Base-by-base conservation (phyloP, 2,329 filamentous ascomycete genomes). In the Rhexocercosporidium sp. region DNA sequence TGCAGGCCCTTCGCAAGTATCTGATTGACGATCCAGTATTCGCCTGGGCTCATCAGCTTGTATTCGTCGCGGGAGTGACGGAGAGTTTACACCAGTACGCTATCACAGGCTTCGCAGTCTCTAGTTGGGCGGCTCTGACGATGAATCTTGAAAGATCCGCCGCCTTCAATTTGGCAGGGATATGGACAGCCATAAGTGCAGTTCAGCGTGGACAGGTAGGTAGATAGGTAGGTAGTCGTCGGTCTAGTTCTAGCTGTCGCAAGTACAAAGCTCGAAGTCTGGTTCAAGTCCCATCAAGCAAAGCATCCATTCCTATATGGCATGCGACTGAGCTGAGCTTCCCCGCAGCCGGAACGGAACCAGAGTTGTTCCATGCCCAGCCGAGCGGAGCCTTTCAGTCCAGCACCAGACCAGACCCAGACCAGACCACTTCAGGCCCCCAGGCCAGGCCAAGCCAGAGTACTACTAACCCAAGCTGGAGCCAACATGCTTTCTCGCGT, bases 21-120 rank as follows among this genome's bases (percentile, higher is more conserved):
- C 77, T 96, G 92, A 75, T 98, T 94, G 56, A 97, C 92, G 29
- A 96, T 92, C 85, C 93, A 96, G 79, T 96, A 97, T 76, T 96
- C 91, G 79, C 92, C 93, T 96, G 46, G 69, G 73, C 72, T 72
- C 67, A 64, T 77, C 25, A 74, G 70, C 65, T 56, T 67, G 59
- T 47, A 46, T 49, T 49, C 53, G 7, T 18, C 11, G 31, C 51
- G 37, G 27, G 37, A 56, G 59, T 11, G 14, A 47, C 20, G 20
- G 27, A 29, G 7, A 31, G 86, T 91, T 77, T 86, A 97, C 95
- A 96, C 94, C 95, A 98, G 80, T 98, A 99, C 70, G 94, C 86
- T 73, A 98, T 87, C 67, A 96, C 92, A 9, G 96, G 96, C 80
- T 95, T 96, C 76, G 90, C 88, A 67, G 86, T 86, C 78, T 95